phyloP scores from a whole-genome alignment of 192 early-diverging fungal genomes.

The Ramicandelaber brevisporus region DNA sequence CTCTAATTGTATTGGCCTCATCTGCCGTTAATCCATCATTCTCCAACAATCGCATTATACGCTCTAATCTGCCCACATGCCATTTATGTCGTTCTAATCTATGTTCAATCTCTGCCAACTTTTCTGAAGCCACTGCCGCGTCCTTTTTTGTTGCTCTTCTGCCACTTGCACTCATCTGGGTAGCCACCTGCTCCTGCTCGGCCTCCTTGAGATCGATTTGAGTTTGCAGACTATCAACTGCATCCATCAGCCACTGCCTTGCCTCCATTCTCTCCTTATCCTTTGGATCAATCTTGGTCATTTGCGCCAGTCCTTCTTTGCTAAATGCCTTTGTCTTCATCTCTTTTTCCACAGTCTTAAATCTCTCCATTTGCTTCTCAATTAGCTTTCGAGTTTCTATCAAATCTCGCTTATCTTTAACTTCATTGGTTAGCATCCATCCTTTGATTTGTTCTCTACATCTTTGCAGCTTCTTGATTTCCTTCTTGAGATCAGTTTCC shows the following conservation, averaged over 20 bases:
- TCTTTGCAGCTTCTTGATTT: slow-evolving; percentile 97
- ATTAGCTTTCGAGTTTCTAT: slow-evolving; percentile 82
- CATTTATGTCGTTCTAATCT: slow-evolving; percentile 70
- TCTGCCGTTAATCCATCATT: slow-evolving; percentile 76
- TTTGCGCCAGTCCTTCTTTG: slow-evolving; percentile 67
- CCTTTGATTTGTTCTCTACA: slow-evolving; percentile 93
- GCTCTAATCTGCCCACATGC: slow-evolving; percentile 75
- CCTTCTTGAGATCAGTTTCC: slow-evolving; percentile 88
- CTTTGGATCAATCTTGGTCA: slow-evolving; percentile 71
- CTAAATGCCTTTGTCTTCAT: slow-evolving; percentile 98
- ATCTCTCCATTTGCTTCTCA: no score
- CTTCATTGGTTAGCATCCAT: slow-evolving; percentile 82
- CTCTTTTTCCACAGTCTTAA: no score
- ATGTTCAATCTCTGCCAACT: slow-evolving; percentile 38
- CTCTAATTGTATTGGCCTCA: slow-evolving; percentile 52
- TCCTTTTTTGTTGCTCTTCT: no score
- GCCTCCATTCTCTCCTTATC: slow-evolving; percentile 77
- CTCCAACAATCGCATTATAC: slow-evolving; percentile 76
- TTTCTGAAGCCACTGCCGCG: no score
- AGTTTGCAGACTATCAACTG: slow-evolving; percentile 54
- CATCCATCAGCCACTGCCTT: slow-evolving; percentile 57
- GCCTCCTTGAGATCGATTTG: slow-evolving; percentile 90
- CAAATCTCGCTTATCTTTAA: slow-evolving; percentile 86
- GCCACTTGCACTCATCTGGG: slow-evolving; percentile 39
- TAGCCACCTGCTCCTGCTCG: slow-evolving; percentile 49